Evolutionary conservation across 2,329 filamentous ascomycete species (phyloP).

Genomic region (Juglanconis sp.): DNA sequence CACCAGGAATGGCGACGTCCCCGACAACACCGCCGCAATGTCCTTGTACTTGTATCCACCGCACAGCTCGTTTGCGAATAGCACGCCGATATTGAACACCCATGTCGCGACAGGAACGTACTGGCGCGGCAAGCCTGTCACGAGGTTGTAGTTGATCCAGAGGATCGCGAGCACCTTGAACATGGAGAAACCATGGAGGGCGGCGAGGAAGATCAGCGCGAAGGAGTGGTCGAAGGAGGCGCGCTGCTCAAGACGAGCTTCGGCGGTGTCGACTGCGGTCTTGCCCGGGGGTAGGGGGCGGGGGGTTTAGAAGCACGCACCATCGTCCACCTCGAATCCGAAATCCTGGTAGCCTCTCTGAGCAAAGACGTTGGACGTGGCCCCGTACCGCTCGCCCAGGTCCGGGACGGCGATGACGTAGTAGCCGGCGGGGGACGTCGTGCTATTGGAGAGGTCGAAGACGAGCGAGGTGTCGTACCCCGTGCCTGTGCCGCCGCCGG

Average conservation of each 20-base stretch:
- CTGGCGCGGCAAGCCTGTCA: constrained; percentile 64
- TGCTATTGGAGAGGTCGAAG: constrained; percentile 6
- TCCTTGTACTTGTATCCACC: constrained; percentile 70
- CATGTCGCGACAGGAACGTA: constrained; percentile 77
- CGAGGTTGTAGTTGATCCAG: constrained; percentile 76
- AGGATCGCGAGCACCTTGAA: constrained; percentile 80
- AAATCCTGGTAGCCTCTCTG: constrained; percentile 6
- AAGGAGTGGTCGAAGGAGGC: constrained; percentile 81
- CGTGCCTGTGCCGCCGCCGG: background rate
- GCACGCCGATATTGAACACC: constrained; percentile 79
- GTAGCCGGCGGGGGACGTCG: background rate
- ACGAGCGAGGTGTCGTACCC: constrained; percentile 1
- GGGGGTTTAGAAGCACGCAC: background rate
- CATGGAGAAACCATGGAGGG: constrained; percentile 80
- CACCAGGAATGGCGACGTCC: constrained; percentile 12
- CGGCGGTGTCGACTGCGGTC: constrained; percentile 39
- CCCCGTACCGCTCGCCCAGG: constrained; percentile 3
- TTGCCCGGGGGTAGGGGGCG: constrained; percentile 34
- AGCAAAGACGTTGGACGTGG: background rate
- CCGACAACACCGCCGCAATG: constrained; percentile 53
- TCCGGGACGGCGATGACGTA: constrained; percentile 5
- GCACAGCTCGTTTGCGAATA: constrained; percentile 88
- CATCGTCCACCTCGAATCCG: background rate
- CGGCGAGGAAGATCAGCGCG: constrained; percentile 72
- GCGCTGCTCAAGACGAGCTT: constrained; percentile 63